Evolutionary conservation across 495 filamentous ascomycete genomes (phyloP).

Genomic region (Podospora anserina): DNA sequence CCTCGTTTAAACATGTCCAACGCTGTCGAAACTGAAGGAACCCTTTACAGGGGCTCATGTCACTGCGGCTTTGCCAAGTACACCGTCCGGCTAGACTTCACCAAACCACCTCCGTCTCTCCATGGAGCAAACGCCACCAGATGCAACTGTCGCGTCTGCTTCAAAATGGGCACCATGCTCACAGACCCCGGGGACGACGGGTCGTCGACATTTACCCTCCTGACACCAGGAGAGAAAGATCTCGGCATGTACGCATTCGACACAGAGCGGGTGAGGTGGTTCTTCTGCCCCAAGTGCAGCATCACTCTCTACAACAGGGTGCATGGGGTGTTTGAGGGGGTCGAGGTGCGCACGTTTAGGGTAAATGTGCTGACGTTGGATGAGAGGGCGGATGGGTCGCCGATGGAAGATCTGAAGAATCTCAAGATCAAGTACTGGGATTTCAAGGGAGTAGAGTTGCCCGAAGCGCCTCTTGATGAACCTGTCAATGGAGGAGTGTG

Average conservation of each 20-base stretch:
- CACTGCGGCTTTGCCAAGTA: constrained; percentile 28
- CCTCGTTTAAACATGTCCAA: not conserved
- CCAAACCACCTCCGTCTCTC: not conserved
- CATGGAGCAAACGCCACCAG: constrained; percentile 6
- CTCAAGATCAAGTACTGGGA: constrained; percentile 14
- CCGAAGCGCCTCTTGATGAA: not conserved
- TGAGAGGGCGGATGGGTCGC: constrained; percentile 4
- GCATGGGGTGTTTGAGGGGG: not conserved
- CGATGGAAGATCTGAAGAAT: constrained; percentile 8
- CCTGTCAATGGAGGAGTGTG: not conserved
- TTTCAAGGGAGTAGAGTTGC: not conserved
- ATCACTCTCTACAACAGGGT: not conserved
- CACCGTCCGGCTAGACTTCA: not conserved
- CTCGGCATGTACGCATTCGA: constrained; percentile 7
- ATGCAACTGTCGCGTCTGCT: constrained; percentile 28
- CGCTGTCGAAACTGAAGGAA: not conserved
- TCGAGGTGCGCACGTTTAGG: not conserved
- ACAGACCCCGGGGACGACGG: constrained; percentile 22
- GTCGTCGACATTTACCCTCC: constrained; percentile 25
- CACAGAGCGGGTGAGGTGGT: not conserved
- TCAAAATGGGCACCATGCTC: constrained; percentile 27
- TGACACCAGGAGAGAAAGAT: not conserved
- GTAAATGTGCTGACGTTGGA: constrained; percentile 12
- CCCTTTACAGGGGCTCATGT: constrained; percentile 14
- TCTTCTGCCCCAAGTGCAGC: constrained; percentile 10